Percentiles rank a stretch among this genome's conserved stretches.
phyloP scores from a whole-genome alignment of 2,329 filamentous ascomycete genomes.

The Aureobasidium zeae region DNA sequence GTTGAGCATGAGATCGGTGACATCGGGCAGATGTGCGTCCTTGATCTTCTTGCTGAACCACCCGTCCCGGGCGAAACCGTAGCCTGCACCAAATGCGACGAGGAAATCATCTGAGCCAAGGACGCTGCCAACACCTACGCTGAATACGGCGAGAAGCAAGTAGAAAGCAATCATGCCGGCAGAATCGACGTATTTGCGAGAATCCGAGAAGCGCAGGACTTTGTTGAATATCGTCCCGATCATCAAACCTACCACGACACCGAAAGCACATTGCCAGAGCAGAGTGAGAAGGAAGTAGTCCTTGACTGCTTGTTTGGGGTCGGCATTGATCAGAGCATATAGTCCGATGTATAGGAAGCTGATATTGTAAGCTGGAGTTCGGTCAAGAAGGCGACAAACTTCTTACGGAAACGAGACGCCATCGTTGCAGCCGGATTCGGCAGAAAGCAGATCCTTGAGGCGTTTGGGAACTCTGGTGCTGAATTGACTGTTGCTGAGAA shows the following conservation, averaged over 20 bases:
- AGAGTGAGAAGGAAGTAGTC: conserved; percentile 47
- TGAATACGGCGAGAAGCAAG: conserved; percentile 45
- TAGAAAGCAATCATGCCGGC: conserved; percentile 48
- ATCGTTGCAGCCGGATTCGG: conserved; percentile 49
- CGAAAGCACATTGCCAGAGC: conserved; percentile 46
- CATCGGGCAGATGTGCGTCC: conserved; percentile 38
- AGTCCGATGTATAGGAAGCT: conserved; percentile 46
- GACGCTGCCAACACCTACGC: conserved; percentile 42
- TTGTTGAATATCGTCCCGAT: conserved; percentile 42
- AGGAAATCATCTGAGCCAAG: conserved; percentile 49
- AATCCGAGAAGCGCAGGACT: conserved; percentile 40
- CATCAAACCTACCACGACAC: conserved; percentile 38
- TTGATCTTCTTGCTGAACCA: conserved; percentile 43
- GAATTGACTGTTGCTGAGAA: conserved; percentile 46
- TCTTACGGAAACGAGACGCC: conserved; percentile 45
- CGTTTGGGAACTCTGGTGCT: conserved; percentile 43
- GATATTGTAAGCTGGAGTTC: not conserved
- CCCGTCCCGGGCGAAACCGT: conserved; percentile 46
- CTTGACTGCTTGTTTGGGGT: conserved; percentile 34
- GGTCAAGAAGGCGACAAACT: not conserved
- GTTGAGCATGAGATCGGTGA: conserved; percentile 49
- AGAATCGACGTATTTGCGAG: conserved; percentile 38
- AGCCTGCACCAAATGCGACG: conserved; percentile 47
- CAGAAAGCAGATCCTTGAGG: conserved; percentile 43
- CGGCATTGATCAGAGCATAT: conserved; percentile 34